Base-by-base conservation (phyloP, 176 grass and related monocot species). In the Cocos nucifera region DNA sequence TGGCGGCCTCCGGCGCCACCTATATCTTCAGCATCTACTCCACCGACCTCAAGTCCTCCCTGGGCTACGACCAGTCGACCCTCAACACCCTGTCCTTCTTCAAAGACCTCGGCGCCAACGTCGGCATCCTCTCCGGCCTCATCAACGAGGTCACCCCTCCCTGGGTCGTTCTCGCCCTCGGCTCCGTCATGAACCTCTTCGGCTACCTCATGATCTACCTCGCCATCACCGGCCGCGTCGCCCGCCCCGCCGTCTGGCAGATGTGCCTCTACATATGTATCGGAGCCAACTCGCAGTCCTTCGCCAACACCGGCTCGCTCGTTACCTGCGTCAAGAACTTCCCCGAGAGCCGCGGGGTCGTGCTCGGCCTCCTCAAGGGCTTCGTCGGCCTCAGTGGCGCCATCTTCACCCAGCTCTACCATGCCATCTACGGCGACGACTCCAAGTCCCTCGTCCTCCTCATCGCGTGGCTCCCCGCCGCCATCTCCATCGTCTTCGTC, bases 191-290 rank as follows among this genome's bases (percentile, higher is more conserved):
- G 86, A 89, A 89, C 74, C 86, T 89, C 0, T 82, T 16, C 0
- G 86, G 86, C 0, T 89, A 89, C 77, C 80, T 89, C 30, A 89
- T 89, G 86, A 81, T 84, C 77, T 89, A 84, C 86, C 62, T 89
- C 30, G 69, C 81, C 74, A 84, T 89, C 74, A 82, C 83, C 65
- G 74, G 73, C 24, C 86, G 86, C 16, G 78, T 66, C 0, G 53
- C 80, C 0, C 54, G 57, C 10, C 81, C 86, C 0, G 77, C 62
- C 4, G 80, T 88, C 0, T 88, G 80, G 85, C 85, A 79, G 53
- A 81, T 89, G 86, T 89, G 81, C 66, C 30, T 84, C 65, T 89
- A 89, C 74, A 84, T 89, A 81, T 89, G 80, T 74, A 15, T 84
- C 9, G 86, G 86, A 0, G 81, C 86, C 57, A 89, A 89, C 53